Evolutionary conservation across 2,329 filamentous ascomycete species (phyloP).

Genomic region (Pseudogymnoascus sp.): DNA sequence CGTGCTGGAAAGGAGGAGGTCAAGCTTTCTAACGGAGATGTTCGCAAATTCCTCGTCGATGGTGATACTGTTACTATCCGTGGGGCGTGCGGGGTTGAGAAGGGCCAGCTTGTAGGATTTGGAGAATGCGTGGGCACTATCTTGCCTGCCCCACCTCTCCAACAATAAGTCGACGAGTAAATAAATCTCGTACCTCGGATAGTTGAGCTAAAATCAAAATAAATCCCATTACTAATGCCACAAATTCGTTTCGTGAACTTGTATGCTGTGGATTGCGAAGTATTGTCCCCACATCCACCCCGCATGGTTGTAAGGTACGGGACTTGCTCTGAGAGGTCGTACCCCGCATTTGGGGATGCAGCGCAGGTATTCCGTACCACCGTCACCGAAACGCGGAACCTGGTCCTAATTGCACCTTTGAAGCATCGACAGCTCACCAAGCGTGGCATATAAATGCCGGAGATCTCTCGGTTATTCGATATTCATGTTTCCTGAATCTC

Average conservation of each 20-base stretch:
- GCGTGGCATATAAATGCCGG: not conserved
- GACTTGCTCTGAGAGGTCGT: not conserved
- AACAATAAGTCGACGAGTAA: not conserved
- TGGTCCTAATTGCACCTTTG: not conserved
- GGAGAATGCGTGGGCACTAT: constrained; percentile 64
- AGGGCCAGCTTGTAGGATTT: constrained; percentile 65
- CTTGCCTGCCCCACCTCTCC: constrained; percentile 11
- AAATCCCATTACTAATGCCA: not conserved
- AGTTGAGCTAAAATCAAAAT: not conserved
- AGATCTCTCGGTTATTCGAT: not conserved
- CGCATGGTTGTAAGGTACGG: not conserved
- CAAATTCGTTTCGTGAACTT: not conserved
- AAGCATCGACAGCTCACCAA: not conserved
- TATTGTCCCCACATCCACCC: not conserved
- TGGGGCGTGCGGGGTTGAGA: constrained; percentile 54
- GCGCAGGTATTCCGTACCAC: not conserved
- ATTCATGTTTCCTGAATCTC: not conserved
- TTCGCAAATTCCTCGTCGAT: constrained; percentile 64
- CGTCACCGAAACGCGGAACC: constrained; percentile 5
- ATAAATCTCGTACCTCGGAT: not conserved
- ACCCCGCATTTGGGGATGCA: not conserved
- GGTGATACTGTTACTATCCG: constrained; percentile 61
- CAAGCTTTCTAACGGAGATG: constrained; percentile 53
- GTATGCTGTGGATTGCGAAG: not conserved
- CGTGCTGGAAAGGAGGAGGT: constrained; percentile 59